Conservation (phyloP, 1,284 basidiomycete genomes). For the Ceraceosorus guamensis region DNA sequence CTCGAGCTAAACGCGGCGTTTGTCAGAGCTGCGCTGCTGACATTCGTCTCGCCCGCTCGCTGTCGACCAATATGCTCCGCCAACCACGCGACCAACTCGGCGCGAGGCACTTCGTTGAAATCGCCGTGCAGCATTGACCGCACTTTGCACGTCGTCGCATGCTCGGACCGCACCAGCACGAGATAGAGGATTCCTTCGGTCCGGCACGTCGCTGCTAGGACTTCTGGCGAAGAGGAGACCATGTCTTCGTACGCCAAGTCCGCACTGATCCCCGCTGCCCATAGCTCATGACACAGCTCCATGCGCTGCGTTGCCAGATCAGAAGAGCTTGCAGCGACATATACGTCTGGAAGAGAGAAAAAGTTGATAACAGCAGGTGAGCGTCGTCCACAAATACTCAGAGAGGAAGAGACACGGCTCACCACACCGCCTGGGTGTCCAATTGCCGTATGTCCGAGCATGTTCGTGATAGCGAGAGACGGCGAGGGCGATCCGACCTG, state of each 20-base stretch:
- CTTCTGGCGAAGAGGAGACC: slow-evolving; percentile 33
- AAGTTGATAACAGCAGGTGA: background rate
- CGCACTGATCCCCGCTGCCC: slow-evolving; percentile 73
- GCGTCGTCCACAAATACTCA: background rate
- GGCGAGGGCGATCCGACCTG: slow-evolving; percentile 69
- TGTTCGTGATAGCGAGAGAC: slow-evolving; percentile 61
- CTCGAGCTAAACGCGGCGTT: background rate
- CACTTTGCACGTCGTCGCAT: slow-evolving; percentile 37
- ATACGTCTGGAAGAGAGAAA: slow-evolving; percentile 51
- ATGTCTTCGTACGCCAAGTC: slow-evolving; percentile 68
- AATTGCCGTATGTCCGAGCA: slow-evolving; percentile 75
- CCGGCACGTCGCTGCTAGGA: slow-evolving; percentile 37
- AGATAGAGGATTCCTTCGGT: slow-evolving; percentile 44
- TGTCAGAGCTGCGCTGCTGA: background rate
- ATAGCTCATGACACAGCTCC: slow-evolving; percentile 68
- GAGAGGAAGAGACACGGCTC: background rate
- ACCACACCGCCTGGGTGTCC: slow-evolving; percentile 69
- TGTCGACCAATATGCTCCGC: slow-evolving; percentile 7
- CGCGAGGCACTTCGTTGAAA: slow-evolving; percentile 13
- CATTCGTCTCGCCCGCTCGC: background rate
- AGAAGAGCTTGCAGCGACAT: slow-evolving; percentile 66
- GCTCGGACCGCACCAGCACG: slow-evolving; percentile 29
- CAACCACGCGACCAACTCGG: slow-evolving; percentile 14
- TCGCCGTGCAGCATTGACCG: slow-evolving; percentile 31
- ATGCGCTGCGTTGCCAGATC: slow-evolving; percentile 69